Conservation (phyloP, 2,329 filamentous ascomycete genomes). For the Hawksworthiomyces lignivorus region DNA sequence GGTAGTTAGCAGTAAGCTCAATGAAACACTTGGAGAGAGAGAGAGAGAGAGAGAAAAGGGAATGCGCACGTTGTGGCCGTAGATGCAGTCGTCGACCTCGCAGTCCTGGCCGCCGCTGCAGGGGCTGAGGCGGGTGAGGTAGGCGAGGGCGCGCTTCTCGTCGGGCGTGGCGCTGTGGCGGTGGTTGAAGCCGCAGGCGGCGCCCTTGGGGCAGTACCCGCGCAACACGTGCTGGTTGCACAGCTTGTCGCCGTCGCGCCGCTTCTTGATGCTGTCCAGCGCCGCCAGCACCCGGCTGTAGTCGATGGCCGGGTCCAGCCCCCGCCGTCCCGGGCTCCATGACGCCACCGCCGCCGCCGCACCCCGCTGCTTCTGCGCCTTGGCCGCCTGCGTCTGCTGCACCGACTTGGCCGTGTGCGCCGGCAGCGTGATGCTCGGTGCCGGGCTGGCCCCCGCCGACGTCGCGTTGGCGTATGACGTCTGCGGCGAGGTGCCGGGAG, state of each 20-base stretch:
- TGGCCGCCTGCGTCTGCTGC: conserved; percentile 19
- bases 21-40: too few species aligned
- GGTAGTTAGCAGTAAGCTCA: too few species aligned
- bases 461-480: neutral
- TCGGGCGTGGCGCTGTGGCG: conserved; percentile 44
- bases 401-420: conserved; percentile 20
- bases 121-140: conserved; percentile 49
- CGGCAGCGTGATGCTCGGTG: conserved; percentile 29
- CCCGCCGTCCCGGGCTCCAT: conserved; percentile 49
- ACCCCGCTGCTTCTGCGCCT: conserved; percentile 19
- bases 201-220: conserved; percentile 46
- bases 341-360: conserved; percentile 15
- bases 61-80: conserved; percentile 48
- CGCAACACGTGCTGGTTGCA: conserved; percentile 57
- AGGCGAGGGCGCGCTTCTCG: conserved; percentile 48
- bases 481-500: neutral
- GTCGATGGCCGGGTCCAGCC: conserved; percentile 44
- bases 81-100: conserved; percentile 50
- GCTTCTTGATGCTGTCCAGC: conserved; percentile 48
- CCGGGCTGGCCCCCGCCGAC: conserved; percentile 1
- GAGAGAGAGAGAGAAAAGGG: neutral
- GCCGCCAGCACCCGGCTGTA: conserved; percentile 34
- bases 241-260: conserved; percentile 46
- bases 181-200: conserved; percentile 51
- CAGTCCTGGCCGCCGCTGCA: conserved; percentile 53